Percentiles rank a stretch among this genome's conserved stretches.
Evolutionary conservation across 2,329 filamentous ascomycete genomes (phyloP).

Genomic region (Aspergillus sp.): DNA sequence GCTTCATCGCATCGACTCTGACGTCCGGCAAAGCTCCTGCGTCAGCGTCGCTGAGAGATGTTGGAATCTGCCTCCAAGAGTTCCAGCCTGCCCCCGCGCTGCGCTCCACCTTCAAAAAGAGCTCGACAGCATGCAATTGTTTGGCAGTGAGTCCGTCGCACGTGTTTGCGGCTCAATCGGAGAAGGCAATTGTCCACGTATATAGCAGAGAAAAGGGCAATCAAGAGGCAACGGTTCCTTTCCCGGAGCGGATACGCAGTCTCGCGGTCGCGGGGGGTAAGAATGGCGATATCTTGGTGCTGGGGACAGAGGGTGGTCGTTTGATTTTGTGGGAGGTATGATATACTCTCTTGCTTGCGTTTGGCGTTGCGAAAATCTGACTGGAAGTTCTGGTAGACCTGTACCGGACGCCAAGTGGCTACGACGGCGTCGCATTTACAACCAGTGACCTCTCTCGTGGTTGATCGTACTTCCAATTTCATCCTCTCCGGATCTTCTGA

Average conservation of each 20-base stretch:
- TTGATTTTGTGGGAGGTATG: slow-evolving; percentile 88
- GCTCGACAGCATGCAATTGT: slow-evolving; percentile 69
- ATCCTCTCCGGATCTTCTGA: slow-evolving; percentile 52
- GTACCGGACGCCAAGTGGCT: slow-evolving; percentile 40
- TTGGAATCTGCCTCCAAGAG: slow-evolving; percentile 79
- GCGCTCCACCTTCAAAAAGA: slow-evolving; percentile 82
- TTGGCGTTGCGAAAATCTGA: background rate
- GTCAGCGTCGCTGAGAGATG: slow-evolving; percentile 59
- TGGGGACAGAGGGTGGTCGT: slow-evolving; percentile 79
- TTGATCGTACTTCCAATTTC: slow-evolving; percentile 56
- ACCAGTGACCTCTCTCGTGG: slow-evolving; percentile 64
- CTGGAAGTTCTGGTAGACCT: slow-evolving; percentile 23
- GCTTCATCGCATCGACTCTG: slow-evolving; percentile 41
- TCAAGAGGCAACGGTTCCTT: slow-evolving; percentile 81
- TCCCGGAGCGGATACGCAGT: slow-evolving; percentile 78
- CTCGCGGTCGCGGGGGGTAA: slow-evolving; percentile 63
- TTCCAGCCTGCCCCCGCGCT: slow-evolving; percentile 71
- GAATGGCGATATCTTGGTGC: slow-evolving; percentile 55
- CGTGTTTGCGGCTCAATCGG: slow-evolving; percentile 83
- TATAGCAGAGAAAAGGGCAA: slow-evolving; percentile 78
- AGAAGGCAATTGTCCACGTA: slow-evolving; percentile 88
- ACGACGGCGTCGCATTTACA: slow-evolving; percentile 39
- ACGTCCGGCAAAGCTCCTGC: slow-evolving; percentile 36
- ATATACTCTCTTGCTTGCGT: slow-evolving; percentile 10
- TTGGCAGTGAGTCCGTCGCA: slow-evolving; percentile 75